Conservation (phyloP, 805 yeast species). For the Saccharomyces jurei region DNA sequence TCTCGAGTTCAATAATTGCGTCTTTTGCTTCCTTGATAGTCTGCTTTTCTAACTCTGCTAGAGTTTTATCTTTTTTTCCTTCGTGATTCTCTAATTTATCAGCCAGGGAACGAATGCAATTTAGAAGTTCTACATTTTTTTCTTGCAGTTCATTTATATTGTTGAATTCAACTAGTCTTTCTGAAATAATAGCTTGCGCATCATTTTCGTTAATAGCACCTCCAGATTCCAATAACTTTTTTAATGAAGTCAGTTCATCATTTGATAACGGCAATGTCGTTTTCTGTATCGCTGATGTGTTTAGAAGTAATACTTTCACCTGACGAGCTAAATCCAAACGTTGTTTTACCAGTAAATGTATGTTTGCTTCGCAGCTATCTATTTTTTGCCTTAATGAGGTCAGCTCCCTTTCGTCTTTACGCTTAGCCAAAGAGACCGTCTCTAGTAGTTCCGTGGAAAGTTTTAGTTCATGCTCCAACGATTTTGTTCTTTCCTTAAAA, state of each 20-base stretch:
- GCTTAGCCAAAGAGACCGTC: constrained; percentile 42
- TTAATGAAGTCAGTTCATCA: constrained; percentile 58
- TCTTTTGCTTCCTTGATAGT: constrained; percentile 53
- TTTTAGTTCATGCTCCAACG: constrained; percentile 47
- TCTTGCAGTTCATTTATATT: constrained; percentile 59
- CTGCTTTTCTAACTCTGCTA: constrained; percentile 32
- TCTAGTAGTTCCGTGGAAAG: constrained; percentile 51
- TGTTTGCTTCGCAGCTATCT: constrained; percentile 29
- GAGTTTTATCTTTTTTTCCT: constrained; percentile 16
- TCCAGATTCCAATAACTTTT: constrained; percentile 37
- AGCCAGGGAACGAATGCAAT: constrained; percentile 64
- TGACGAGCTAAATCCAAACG: constrained; percentile 74
- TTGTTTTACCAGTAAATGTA: constrained; percentile 43
- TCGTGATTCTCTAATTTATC: constrained; percentile 62
- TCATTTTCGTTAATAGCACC: constrained; percentile 42
- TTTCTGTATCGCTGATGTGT: constrained; percentile 49
- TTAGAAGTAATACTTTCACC: constrained; percentile 64
- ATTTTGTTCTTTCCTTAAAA: constrained; percentile 50
- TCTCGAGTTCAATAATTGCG: constrained; percentile 51
- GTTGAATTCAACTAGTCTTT: constrained; percentile 64
- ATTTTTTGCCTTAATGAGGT: constrained; percentile 16
- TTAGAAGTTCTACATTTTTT: constrained; percentile 65
- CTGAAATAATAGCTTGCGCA: constrained; percentile 63
- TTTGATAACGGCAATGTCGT: constrained; percentile 54
- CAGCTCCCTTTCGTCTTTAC: constrained; percentile 27